phyloP scores from a whole-genome alignment of 352 stramenopile species.

The Phytophthora capsici region DNA sequence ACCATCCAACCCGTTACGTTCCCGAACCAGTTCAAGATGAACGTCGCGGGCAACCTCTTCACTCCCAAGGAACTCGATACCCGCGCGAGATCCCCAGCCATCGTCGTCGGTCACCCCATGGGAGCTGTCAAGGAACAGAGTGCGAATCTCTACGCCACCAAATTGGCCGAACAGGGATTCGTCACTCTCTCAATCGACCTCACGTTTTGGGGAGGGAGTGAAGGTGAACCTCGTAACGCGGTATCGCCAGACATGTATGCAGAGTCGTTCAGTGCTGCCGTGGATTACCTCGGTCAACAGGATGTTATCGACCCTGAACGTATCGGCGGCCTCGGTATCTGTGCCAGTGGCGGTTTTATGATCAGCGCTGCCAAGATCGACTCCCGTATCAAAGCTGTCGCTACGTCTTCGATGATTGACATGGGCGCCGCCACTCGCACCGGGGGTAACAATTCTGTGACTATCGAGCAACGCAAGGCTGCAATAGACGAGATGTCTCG shows the following conservation, averaged over 20 bases:
- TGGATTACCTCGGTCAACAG: conserved; percentile 14
- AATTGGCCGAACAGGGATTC: conserved; percentile 26
- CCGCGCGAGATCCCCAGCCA: no score
- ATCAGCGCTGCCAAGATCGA: conserved; percentile 29
- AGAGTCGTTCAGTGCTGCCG: neutral
- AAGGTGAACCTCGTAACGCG: conserved; percentile 6
- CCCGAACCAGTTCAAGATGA: no score
- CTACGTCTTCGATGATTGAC: conserved; percentile 17
- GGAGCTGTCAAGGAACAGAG: conserved; percentile 31
- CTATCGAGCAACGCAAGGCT: conserved; percentile 8
- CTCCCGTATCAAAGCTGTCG: conserved; percentile 23
- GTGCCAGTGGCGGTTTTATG: conserved; percentile 11
- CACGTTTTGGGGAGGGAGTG: conserved; percentile 7
- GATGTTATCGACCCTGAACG: conserved; percentile 14
- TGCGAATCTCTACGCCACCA: conserved; percentile 22
- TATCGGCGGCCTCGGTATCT: conserved; percentile 19
- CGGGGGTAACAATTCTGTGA: conserved; percentile 1
- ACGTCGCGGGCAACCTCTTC: no score
- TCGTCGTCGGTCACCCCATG: conserved; percentile 9
- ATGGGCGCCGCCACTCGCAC: conserved; percentile 10
- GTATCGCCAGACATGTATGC: neutral
- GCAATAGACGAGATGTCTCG: neutral
- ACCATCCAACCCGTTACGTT: no score
- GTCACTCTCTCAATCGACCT: conserved; percentile 19
- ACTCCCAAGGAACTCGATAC: no score